A percentile compares a stretch with the other conserved stretches of the same genome.
Evolutionary conservation across 345 rosid species (phyloP).

Genomic region (Lepidium africanum): DNA sequence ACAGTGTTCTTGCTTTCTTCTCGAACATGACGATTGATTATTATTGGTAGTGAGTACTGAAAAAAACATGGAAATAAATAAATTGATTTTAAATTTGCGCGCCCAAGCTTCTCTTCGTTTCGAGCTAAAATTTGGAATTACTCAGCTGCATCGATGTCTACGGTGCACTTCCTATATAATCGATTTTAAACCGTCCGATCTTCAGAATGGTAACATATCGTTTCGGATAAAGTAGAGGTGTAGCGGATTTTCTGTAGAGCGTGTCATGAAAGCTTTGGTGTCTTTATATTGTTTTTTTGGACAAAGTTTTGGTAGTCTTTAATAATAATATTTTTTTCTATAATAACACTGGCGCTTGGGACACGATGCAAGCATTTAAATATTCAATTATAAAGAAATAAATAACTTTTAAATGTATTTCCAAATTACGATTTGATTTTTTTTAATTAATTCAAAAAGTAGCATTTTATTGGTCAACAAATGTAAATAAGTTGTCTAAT

Average conservation of each 20-base stretch:
- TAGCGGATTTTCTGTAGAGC: slow-evolving; percentile 5
- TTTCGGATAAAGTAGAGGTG: background rate
- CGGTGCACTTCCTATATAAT: background rate
- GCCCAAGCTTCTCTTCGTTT: slow-evolving; percentile 12
- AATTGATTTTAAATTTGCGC: slow-evolving; percentile 28
- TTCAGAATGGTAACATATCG: background rate
- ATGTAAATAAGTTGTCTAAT: background rate
- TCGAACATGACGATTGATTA: slow-evolving; percentile 6
- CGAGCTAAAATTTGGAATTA: background rate
- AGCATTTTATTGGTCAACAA: background rate
- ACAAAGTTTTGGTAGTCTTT: slow-evolving; percentile 13
- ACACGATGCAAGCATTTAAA: background rate
- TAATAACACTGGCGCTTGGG: background rate
- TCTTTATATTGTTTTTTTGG: too few relatives aligned
- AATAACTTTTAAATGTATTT: background rate
- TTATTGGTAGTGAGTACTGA: background rate
- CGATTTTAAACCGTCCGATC: slow-evolving; percentile 5
- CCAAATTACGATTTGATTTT: background rate
- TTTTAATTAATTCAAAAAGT: background rate
- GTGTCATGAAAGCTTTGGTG: slow-evolving; percentile 26
- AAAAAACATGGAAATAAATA: background rate
- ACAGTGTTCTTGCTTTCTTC: slow-evolving; percentile 26
- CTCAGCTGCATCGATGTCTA: background rate
- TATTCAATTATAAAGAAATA: background rate
- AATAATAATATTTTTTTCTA: slow-evolving; percentile 2